A percentile compares a stretch with the other conserved stretches of the same genome.
phyloP scores from a whole-genome alignment of 2,329 filamentous ascomycete species.

The Ceratocystis eucalypticola region DNA sequence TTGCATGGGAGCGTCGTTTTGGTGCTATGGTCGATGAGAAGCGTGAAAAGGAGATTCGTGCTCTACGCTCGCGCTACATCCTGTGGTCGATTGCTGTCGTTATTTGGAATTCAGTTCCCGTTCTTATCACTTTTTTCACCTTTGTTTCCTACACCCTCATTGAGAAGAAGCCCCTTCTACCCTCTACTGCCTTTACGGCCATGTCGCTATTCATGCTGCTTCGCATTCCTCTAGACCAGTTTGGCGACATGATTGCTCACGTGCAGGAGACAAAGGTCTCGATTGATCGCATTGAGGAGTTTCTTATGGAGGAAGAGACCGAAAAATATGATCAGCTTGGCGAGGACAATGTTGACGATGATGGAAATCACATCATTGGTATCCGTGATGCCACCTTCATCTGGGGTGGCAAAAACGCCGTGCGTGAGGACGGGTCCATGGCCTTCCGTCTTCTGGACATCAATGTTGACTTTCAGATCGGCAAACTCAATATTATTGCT shows the following conservation, averaged over 20 bases:
- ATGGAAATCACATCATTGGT: conserved; percentile 63
- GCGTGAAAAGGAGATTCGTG: conserved; percentile 60
- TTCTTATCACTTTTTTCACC: conserved; percentile 90
- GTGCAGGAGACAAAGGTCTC: conserved; percentile 97
- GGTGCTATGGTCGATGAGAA: conserved; percentile 79
- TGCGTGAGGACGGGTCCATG: conserved; percentile 51
- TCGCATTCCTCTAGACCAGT: conserved; percentile 81
- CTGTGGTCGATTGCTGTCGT: conserved; percentile 86
- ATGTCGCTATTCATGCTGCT: conserved; percentile 92
- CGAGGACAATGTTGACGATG: conserved; percentile 51
- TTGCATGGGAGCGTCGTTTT: conserved; percentile 94
- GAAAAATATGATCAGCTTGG: conserved; percentile 84
- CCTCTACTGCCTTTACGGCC: conserved; percentile 89
- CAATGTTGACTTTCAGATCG: conserved; percentile 68
- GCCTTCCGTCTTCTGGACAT: conserved; percentile 75
- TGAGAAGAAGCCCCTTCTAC: conserved; percentile 77
- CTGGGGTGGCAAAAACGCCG: conserved; percentile 63
- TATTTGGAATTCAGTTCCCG: conserved; percentile 90
- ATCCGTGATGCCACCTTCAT: conserved; percentile 75
- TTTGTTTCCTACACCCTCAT: conserved; percentile 87
- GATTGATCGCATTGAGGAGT: conserved; percentile 90
- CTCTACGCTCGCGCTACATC: conserved; percentile 70
- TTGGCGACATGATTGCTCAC: conserved; percentile 97
- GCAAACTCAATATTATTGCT: conserved; percentile 81
- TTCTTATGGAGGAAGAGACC: conserved; percentile 84